Conservation (phyloP, 164 flowering plant genomes). For the Litsea cubeba region DNA sequence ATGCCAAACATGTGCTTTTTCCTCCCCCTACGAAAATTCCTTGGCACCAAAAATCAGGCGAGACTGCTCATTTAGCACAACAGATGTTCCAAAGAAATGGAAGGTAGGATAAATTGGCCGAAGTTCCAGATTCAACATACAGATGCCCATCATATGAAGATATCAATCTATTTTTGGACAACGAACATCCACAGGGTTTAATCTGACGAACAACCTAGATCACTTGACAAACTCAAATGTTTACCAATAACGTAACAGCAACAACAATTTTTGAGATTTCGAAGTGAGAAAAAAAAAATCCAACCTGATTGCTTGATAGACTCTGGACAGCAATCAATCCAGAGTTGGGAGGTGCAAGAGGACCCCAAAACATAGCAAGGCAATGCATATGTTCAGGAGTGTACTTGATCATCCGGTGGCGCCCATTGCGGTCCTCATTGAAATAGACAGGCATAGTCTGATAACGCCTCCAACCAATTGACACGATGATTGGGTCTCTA, state of each 20-base stretch:
- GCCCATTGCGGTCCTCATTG: slow-evolving; percentile 80
- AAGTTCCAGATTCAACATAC: not conserved
- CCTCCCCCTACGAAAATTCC: not conserved
- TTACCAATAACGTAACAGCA: too few species aligned
- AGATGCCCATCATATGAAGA: not conserved
- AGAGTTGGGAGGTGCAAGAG: slow-evolving; percentile 89
- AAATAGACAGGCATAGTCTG: slow-evolving; percentile 88
- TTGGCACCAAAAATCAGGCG: not conserved
- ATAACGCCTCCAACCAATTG: slow-evolving; percentile 98
- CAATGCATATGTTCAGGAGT: slow-evolving; percentile 99
- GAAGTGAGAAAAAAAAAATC: not conserved
- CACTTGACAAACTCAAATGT: too few species aligned
- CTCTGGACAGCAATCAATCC: slow-evolving; percentile 86
- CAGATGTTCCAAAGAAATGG: not conserved
- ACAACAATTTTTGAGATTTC: too few species aligned
- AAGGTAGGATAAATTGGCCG: not conserved
- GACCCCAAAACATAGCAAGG: slow-evolving; percentile 97
- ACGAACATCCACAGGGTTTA: not conserved
- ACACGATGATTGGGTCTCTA: slow-evolving; percentile 81
- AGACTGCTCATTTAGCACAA: not conserved
- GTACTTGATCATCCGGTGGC: slow-evolving; percentile 90
- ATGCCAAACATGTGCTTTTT: not conserved
- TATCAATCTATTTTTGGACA: not conserved
- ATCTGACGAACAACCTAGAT: not conserved
- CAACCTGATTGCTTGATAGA: slow-evolving; percentile 78